Base-by-base conservation (phyloP, 208 protist species). In the Trypanosoma melophagium region DNA sequence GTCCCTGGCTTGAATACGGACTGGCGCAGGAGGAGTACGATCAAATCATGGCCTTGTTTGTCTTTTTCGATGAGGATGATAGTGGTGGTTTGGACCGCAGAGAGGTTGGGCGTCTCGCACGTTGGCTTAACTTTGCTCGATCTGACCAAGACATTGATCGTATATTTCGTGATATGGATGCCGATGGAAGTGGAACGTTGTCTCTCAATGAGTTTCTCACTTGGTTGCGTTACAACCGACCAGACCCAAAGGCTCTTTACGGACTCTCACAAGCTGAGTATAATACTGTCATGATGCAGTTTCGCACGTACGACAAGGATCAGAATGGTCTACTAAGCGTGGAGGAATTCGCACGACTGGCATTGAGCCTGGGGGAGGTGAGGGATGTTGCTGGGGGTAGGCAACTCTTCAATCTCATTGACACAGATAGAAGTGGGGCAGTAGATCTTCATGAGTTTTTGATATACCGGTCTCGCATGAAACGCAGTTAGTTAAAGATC, bases 211-310 rank as follows among this genome's bases (percentile, higher is more conserved):
- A 93, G 76, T 93, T 95, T 63, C 66, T 91, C 16, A 88, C 76
- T 13, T 96, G 83, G 81, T 67, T 91, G 41, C 49, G 68, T 31
- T 58, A 91, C 66, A 89, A 93, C 78, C 85, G 85, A 60, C 90
- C 90, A 3, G 80, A 92, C 60, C 86, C 90, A 24, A 60, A 83
- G 42, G 57, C 78, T 0, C 73, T 92, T 16, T 96, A 96, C 58
- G 87, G 87, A 1, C 71, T 93, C 9, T 84, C 81, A 21, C 87
- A 93, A 60, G 51, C 77, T 14, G 79, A 95, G 61, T 95, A 95
- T 79, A 89, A 92, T 65, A 86, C 81, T 17, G 79, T 93, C 31
- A 90, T 96, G 87, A 90, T 96, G 79, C 87, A 96, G 65, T 93
- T 93, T 60, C 87, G 80, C 66, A 69, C 62, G 21, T 92, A 90